phyloP scores from a whole-genome alignment of 2,329 filamentous ascomycete species.

The Claviceps africana region DNA sequence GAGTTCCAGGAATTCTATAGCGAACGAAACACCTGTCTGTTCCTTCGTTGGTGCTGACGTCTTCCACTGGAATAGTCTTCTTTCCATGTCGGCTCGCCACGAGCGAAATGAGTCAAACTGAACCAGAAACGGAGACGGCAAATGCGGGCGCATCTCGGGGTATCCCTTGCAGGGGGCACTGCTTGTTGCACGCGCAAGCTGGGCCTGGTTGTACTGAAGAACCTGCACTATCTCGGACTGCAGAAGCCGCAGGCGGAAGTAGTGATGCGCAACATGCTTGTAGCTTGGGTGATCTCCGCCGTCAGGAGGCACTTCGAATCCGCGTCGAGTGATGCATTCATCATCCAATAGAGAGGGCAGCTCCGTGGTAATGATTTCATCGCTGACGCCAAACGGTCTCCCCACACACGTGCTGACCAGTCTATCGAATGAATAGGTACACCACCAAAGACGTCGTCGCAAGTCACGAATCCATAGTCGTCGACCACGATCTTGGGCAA shows the following conservation, averaged over 20 bases:
- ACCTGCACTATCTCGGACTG: constrained; percentile 95
- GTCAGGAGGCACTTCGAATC: constrained; percentile 49
- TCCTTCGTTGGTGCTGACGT: constrained; percentile 60
- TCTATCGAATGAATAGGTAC: constrained; percentile 88
- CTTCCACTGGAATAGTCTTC: constrained; percentile 75
- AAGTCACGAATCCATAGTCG: constrained; percentile 78
- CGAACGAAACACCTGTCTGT: constrained; percentile 79
- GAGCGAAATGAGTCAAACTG: constrained; percentile 74
- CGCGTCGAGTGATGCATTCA: constrained; percentile 67
- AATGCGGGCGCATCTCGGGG: constrained; percentile 60
- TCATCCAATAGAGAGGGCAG: constrained; percentile 85
- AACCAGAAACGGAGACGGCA: constrained; percentile 74
- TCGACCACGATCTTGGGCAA: constrained; percentile 42
- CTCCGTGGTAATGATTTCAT: constrained; percentile 90
- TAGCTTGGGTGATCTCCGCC: constrained; percentile 59
- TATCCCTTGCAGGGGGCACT: constrained; percentile 50
- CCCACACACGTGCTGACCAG: constrained; percentile 90
- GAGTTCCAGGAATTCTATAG: constrained; percentile 76
- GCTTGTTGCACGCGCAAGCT: constrained; percentile 54
- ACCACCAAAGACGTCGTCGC: constrained; percentile 86
- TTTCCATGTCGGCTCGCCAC: constrained; percentile 81
- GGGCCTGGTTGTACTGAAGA: constrained; percentile 79
- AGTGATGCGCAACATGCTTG: constrained; percentile 83
- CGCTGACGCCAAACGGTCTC: constrained; percentile 85
- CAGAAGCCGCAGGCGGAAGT: constrained; percentile 73